These are phyloP conservation scores for Aspergillus affinis DNA, from an alignment of 495 filamentous ascomycete genomes.

Conservation along the genomic window DNA sequence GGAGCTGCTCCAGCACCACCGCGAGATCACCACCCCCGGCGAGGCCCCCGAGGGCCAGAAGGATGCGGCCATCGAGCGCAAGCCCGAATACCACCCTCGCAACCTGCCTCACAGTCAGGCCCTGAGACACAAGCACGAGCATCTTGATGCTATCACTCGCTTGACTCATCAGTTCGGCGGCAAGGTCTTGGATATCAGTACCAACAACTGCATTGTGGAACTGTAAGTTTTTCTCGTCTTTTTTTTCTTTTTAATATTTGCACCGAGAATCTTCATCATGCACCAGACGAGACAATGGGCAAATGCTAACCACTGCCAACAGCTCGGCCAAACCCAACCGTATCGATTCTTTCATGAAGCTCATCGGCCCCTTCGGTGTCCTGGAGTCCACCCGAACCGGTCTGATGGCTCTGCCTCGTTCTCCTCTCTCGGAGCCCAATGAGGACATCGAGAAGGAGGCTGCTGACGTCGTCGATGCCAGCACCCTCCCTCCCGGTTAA, in stretches of 20 bases:
- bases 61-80: slow-evolving; percentile 32
- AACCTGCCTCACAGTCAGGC: slow-evolving; percentile 82
- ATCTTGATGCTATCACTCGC: slow-evolving; percentile 90
- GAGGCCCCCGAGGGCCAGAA: slow-evolving; percentile 34
- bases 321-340: slow-evolving; percentile 90
- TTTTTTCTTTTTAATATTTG: not conserved
- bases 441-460: slow-evolving; percentile 81
- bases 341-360: slow-evolving; percentile 97
- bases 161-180: slow-evolving; percentile 96
- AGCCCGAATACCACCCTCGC: slow-evolving; percentile 73
- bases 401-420: slow-evolving; percentile 94
- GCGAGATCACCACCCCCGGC: slow-evolving; percentile 60
- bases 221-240: slow-evolving; percentile 60
- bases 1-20: slow-evolving; percentile 90
- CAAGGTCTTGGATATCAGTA: slow-evolving; percentile 96
- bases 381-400: slow-evolving; percentile 92
- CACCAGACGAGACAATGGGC: not conserved
- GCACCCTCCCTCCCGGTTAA: slow-evolving; percentile 91
- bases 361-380: slow-evolving; percentile 93
- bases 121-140: slow-evolving; percentile 92
- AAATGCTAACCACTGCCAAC: slow-evolving; percentile 4
- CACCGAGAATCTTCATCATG: not conserved
- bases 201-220: slow-evolving; percentile 97
- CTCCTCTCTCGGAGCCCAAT: slow-evolving; percentile 72
- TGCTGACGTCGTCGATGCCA: slow-evolving; percentile 87